Evolutionary conservation across 768 basidiomycete species (phyloP), one percentile per base, ranked within the genome.

Genomic region (Amanita subjunquillea): DNA sequence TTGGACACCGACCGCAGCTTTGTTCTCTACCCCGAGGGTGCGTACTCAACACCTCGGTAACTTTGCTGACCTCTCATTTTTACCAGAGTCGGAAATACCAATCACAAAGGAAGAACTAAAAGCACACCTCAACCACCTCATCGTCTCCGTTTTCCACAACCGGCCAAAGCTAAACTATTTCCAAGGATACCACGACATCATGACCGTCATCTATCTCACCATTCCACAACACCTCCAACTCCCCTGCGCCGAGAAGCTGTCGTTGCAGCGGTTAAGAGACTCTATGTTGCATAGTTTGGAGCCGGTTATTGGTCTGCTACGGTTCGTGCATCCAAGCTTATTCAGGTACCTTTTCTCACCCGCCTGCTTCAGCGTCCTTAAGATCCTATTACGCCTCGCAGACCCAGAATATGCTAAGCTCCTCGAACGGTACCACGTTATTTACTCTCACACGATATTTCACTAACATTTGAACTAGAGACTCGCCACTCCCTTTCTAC

Each of bases 1-100:
- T 77, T 95, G 32, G 93, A 96, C 67, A 95, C 93, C 1, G 83
- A 93, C 67, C 80, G 93, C 45, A 92, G 91, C 58, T 97, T 97
- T 60, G 89, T 96, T 51, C 72, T 92, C 56, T 97, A 95, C 68
- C 89, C 93, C 62, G 83, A 81, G 77, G 88, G 91, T 88, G 73
- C 68, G 75, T 15, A 22, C 8, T 3, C 32, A 27, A n/a, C 41
- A 30, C 15, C 34, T 43, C 5, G 30, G 23, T 10, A 42, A 15
- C 10, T n/a, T 34, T 6, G 17, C 17, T 44, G 38, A 10, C 3
- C 3, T 3, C 32, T 32, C 32, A 10, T 32, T 34, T 6, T 9
- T 22, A 17, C n/a, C 40, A 53, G 50, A 51, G 12, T 23, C 48
- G 62, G 63, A 59, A 48, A 52, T 53, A 51, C 58, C 58, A 43